phyloP scores from a whole-genome alignment of 495 filamentous ascomycete species.

The Daldinia loculata region DNA sequence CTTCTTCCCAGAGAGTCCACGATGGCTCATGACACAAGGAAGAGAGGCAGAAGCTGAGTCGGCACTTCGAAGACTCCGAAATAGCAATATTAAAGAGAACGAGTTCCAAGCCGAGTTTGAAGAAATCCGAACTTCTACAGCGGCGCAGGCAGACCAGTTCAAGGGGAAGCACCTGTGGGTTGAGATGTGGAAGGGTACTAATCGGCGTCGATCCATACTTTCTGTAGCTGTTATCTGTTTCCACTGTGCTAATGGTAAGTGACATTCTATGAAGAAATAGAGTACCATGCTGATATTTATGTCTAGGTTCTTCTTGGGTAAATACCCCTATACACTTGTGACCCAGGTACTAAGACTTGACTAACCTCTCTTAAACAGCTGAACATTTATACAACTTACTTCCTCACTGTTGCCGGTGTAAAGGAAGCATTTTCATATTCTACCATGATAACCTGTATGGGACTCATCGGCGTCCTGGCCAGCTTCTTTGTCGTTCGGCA shows the following conservation, averaged over 20 bases:
- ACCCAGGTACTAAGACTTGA: too few species aligned
- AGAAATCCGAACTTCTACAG: conserved; percentile 56
- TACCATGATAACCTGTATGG: conserved; percentile 59
- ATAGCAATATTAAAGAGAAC: conserved; percentile 45
- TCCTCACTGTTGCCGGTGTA: conserved; percentile 62
- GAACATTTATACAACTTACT: conserved; percentile 51
- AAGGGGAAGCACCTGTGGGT: conserved; percentile 50
- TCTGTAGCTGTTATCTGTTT: conserved; percentile 47
- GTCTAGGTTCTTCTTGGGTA: conserved; percentile 45
- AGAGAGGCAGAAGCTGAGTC: conserved; percentile 54
- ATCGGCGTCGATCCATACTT: conserved; percentile 42
- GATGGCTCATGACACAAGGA: conserved; percentile 63
- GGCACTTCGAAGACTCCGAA: conserved; percentile 54
- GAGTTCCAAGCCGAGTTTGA: conserved; percentile 57
- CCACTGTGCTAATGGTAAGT: conserved; percentile 46
- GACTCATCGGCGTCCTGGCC: conserved; percentile 57
- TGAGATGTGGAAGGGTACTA: conserved; percentile 56
- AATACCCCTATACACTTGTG: background rate
- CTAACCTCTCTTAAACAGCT: conserved; percentile 1
- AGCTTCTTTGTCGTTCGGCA: conserved; percentile 57
- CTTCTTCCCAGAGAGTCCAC: conserved; percentile 65
- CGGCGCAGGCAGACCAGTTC: conserved; percentile 50
- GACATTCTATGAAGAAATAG: background rate
- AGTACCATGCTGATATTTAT: conserved; percentile 8
- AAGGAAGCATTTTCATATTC: conserved; percentile 60